Percentiles rank a stretch among this genome's conserved stretches.
Conservation (phyloP, 2,329 filamentous ascomycete genomes). For the Pseudogymnoascus verrucosus region DNA sequence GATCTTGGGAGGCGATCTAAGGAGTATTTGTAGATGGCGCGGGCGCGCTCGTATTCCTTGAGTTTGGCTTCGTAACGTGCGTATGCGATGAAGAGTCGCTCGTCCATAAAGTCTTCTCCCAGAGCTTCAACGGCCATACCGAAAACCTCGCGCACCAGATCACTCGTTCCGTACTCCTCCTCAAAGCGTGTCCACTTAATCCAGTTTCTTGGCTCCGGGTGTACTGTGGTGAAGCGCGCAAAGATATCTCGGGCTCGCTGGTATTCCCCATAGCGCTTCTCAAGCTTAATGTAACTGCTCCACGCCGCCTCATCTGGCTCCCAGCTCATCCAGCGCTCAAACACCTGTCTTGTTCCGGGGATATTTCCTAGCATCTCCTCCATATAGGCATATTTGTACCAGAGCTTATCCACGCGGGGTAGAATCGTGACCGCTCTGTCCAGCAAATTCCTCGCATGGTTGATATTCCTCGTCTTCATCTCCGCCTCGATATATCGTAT, state of each 20-base stretch:
- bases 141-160: conserved; percentile 86
- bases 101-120: conserved; percentile 92
- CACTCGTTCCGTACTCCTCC: conserved; percentile 87
- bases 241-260: conserved; percentile 87
- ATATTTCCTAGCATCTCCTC: conserved; percentile 97
- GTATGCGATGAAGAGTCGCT: conserved; percentile 91
- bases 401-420: conserved; percentile 87
- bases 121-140: conserved; percentile 80
- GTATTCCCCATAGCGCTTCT: conserved; percentile 90
- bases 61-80: conserved; percentile 91
- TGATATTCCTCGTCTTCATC: conserved; percentile 93
- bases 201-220: conserved; percentile 93
- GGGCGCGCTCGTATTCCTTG: conserved; percentile 87
- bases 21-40: conserved; percentile 95
- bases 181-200: conserved; percentile 98
- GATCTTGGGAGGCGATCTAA: conserved; percentile 85
- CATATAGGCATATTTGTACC: conserved; percentile 99
- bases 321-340: conserved; percentile 98
- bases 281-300: conserved; percentile 92
- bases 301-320: conserved; percentile 93
- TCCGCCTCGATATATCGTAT: conserved; percentile 91
- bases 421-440: conserved; percentile 91
- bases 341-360: conserved; percentile 83
- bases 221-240: conserved; percentile 80
- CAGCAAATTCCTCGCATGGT: conserved; percentile 88